Evolutionary conservation across 169 alveolate genomes (phyloP).

Genomic region (Eimeria maxima): DNA sequence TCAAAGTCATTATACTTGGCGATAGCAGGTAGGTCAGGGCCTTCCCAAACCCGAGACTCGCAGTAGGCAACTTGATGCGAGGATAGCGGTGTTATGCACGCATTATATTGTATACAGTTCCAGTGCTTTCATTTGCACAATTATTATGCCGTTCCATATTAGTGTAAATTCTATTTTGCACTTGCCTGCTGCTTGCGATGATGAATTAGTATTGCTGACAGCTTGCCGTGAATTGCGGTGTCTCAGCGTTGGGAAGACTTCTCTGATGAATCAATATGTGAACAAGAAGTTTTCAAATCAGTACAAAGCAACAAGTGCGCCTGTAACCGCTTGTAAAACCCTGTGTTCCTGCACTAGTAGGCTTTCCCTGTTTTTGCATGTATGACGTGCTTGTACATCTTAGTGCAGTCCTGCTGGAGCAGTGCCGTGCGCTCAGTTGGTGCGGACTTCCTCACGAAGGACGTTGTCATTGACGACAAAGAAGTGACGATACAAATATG

Average conservation of each 20-base stretch:
- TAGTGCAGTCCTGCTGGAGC: background rate
- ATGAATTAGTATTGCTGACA: background rate
- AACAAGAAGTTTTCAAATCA: conserved; percentile 97
- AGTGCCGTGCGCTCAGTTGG: conserved; percentile 91
- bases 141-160: no score
- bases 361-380: background rate
- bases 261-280: conserved; percentile 98
- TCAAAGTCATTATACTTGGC: conserved; percentile 98
- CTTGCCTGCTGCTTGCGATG: background rate
- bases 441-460: conserved; percentile 99
- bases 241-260: conserved; percentile 98
- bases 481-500: conserved; percentile 97
- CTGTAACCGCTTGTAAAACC: conserved; percentile 26
- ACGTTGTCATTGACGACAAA: conserved; percentile 97
- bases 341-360: no score
- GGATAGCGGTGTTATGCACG: no score
- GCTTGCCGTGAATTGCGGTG: background rate
- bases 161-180: background rate
- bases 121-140: no score
- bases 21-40: conserved; percentile 97
- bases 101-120: no score
- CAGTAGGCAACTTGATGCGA: no score
- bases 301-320: conserved; percentile 97
- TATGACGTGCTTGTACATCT: background rate
- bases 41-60: no score